Evolutionary conservation across 1,284 basidiomycete genomes (phyloP), one percentile per base, ranked within the genome.

Genomic region (Rhodotorula sp.): DNA sequence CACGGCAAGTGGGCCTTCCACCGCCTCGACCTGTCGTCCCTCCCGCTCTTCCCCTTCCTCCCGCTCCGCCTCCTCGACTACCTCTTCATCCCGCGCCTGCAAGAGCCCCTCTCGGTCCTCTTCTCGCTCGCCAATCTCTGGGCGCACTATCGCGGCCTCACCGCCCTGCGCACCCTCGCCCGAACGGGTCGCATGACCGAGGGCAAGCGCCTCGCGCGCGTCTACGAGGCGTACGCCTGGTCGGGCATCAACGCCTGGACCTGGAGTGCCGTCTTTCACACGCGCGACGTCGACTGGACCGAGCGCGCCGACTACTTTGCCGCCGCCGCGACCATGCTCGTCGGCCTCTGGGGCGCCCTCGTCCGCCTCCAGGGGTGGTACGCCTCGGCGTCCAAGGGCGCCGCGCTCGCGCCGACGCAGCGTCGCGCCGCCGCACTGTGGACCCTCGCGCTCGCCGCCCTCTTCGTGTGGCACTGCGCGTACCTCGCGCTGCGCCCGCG

Each of bases 1-100:
- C 88, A 93, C 78, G 97, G 97, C 41, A 99, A 99, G 84, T 99
- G 96, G 95, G 92, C 93, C 0, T 97, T 97, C 81, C 90, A 89
- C 87, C 86, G 78, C 7, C 54, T 74, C 50, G 59, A 52, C 53
- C 27, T 58, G 7, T 58, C 61, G 13, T 48, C 44, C 4, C 41
- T 60, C 10, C 27, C 46, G 9, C 61, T 55, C 13, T 52, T 73
- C 58, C 58, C 61, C 25, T 34, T 54, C 45, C 23, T 45, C 3
- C 71, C 67, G 7, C 19, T 69, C 27, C 45, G 50, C 16, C 41
- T 58, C 61, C n/a, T 63, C 48, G 50, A 57, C 27, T 83, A 91
- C 34, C 82, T 85, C 9, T 60, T 71, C 55, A 19, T 72, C 52
- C 70, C 70, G 14, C 93, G 93, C 42, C 90, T 93, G 82, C 97